phyloP scores from a whole-genome alignment of 108 stramenopile genomes.

The Licmophora abbreviata region DNA sequence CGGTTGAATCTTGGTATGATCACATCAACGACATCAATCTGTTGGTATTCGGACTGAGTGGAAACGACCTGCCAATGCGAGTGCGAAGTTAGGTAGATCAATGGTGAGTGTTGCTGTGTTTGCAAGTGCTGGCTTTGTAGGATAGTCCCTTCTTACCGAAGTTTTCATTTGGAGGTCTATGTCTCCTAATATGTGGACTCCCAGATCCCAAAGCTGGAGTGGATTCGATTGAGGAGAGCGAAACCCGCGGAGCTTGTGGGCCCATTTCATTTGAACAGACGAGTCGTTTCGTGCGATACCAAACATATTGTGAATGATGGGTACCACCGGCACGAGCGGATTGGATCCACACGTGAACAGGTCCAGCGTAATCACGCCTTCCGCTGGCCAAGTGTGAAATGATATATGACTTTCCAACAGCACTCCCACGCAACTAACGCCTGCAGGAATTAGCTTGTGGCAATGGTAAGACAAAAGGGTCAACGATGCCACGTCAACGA shows the following conservation, averaged over 20 bases:
- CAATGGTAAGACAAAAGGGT: slow-evolving; percentile 76
- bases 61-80: slow-evolving; percentile 31
- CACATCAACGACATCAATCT: slow-evolving; percentile 62
- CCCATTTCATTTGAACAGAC: slow-evolving; percentile 28
- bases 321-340: slow-evolving; percentile 49
- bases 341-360: slow-evolving; percentile 58
- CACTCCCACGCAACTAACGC: slow-evolving; percentile 70
- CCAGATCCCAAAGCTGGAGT: slow-evolving; percentile 20
- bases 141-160: slow-evolving; percentile 1
- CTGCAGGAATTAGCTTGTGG: slow-evolving; percentile 48
- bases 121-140: background rate
- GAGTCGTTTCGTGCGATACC: too few species aligned
- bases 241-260: slow-evolving; percentile 67
- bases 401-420: slow-evolving; percentile 70
- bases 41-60: slow-evolving; percentile 37
- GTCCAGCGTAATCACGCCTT: slow-evolving; percentile 78
- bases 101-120: too few species aligned
- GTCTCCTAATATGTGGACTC: slow-evolving; percentile 18
- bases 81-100: too few species aligned
- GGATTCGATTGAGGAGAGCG: slow-evolving; percentile 23
- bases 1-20: slow-evolving; percentile 21
- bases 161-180: slow-evolving; percentile 44
- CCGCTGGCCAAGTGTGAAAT: slow-evolving; percentile 70
- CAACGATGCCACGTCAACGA: slow-evolving; percentile 35
- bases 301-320: slow-evolving; percentile 50